Evolutionary conservation across 2,329 filamentous ascomycete species (phyloP), one percentile per base, ranked within the genome.

Genomic region (Alternaria arborescens): DNA sequence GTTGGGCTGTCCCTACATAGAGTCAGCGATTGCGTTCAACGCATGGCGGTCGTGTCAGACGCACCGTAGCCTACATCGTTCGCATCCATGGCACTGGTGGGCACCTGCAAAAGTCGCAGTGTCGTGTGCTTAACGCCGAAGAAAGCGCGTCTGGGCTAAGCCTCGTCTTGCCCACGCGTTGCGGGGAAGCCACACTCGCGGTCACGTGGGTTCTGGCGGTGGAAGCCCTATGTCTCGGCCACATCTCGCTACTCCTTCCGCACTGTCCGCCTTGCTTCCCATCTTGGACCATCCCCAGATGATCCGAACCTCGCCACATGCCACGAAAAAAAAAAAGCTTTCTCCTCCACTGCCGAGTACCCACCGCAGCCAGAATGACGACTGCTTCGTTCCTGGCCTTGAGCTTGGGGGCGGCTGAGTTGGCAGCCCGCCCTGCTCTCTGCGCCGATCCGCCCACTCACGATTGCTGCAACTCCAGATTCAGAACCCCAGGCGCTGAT

Each of bases 61-160:
- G 52, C 62, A 77, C 75, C 71, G 68, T 77, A 72, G 57, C 62
- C 65, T 52, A 68, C 71, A 61, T 69, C 57, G 32, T 58, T 66
- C 44, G 62, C 70, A 53, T 64, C 66, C 72, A 74, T 73, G 34
- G 61, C 70, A 46, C 58, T 53, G 58, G 66, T 48, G 67, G 66
- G 59, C 58, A 59, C 64, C 64, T 58, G 34, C 40, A 55, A 48
- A 62, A 47, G 62, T 66, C 61, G 58, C 65, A 47, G 32, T 58
- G 69, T 70, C 62, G 68, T 66, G 58, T 69, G 62, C 62, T 36
- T 36, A 53, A 34, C 46, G 62, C 56, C 55, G 52, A 62, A 36
- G 58, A 51, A 44, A 52, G 43, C 61, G 66, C 64, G 64, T 59
- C 60, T 36, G 58, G 44, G 56, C 63, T 61, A 62, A 52, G 58